Evolutionary conservation across 2,329 filamentous ascomycete genomes (phyloP), one percentile per base, ranked within the genome.

Genomic region (Didymella pomorum): DNA sequence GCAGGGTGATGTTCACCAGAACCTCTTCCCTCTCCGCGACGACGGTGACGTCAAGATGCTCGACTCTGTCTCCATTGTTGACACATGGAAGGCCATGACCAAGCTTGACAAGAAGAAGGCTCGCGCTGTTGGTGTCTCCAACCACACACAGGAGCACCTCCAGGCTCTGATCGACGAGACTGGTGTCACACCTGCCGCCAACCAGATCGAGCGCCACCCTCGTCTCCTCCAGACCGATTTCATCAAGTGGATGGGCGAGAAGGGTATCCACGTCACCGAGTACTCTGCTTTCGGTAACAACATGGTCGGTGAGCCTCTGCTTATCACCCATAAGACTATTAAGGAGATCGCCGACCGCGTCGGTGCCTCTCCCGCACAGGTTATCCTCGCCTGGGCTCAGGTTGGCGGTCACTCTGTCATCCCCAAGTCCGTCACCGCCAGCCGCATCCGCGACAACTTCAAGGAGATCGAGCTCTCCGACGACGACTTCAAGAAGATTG

Each of bases 311-410:
- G 50, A 66, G 26, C 69, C 69, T 7, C 68, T 70, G 14, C 69
- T 82, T 42, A 78, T 82, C 66, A 64, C 77, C 49, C 78, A 81
- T 60, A 58, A 73, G 83, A 89, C 71, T 88, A 90, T 84, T 81
- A 89, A 77, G 84, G 87, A 70, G 87, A 89, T 57, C 64, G 89
- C 89, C 33, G 80, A 84, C 68, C 82, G 84, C 65, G 83, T 86
- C 12, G 82, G 86, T 10, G 84, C 89, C 26, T 86, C 87, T 10
- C 85, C 91, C 11, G 89, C 90, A 20, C 92, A 96, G 82, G 83
- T 96, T 43, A 84, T 97, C 62, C 84, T 97, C 69, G 85, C 92
- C 71, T 97, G 93, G 93, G 86, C 91, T 29, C 96, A 92, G 18
- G 92, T 96, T 83, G 68, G 69, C 20, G 71, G 71, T 12, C 66